phyloP scores from a whole-genome alignment of 345 rosid genomes.

The Clarkia xantiana region DNA sequence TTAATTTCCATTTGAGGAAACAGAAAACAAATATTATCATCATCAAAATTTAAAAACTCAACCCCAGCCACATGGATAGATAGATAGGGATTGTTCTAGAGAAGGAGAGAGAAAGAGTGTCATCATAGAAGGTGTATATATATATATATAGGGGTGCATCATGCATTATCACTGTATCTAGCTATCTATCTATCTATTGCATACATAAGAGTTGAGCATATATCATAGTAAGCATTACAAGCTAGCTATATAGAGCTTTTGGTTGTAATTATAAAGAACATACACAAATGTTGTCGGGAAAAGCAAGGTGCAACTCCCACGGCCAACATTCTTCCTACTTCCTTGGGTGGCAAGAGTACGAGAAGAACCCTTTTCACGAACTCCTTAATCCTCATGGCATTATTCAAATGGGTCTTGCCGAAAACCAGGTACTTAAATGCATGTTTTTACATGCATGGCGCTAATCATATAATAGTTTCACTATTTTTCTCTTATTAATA shows the following conservation, averaged over 20 bases:
- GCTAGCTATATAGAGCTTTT: background rate
- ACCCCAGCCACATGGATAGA: no score
- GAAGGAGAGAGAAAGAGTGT: no score
- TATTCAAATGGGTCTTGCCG: slow-evolving; percentile 93
- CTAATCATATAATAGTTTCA: background rate
- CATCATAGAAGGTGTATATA: background rate
- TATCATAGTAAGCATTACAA: background rate
- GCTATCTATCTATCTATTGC: no score
- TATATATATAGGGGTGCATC: background rate
- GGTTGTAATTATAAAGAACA: background rate
- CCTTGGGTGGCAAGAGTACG: slow-evolving; percentile 65
- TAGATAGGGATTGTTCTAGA: no score
- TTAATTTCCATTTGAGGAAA: no score
- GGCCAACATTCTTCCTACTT: slow-evolving; percentile 82
- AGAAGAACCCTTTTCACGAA: slow-evolving; percentile 51
- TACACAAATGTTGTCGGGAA: slow-evolving; percentile 45
- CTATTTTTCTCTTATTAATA: no score
- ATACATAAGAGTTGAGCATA: background rate
- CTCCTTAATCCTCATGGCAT: slow-evolving; percentile 52
- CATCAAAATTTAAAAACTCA: no score
- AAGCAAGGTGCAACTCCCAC: slow-evolving; percentile 45
- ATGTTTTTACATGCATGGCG: background rate
- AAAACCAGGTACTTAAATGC: slow-evolving; percentile 47
- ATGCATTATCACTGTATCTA: background rate
- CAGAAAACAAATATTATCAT: no score